A percentile compares a stretch with the other conserved stretches of the same genome.
These are phyloP conservation scores for Porphyrellus cyaneotinctus DNA, from an alignment of 768 basidiomycete genomes.

Conservation along the genomic window DNA sequence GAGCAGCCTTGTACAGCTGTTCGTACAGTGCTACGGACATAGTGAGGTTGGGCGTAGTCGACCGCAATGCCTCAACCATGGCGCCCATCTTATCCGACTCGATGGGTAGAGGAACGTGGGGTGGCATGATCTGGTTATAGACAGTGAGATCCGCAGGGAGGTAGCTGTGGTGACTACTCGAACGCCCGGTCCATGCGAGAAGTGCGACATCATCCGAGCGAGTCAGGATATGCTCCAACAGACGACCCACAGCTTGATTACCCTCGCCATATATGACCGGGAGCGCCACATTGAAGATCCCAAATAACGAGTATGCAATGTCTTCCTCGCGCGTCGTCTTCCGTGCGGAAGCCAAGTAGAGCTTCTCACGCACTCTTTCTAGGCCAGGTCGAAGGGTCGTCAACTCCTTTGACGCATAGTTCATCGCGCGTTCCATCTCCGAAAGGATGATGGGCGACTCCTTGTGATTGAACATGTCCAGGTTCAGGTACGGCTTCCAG, in stretches of 20 bases:
- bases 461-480: neutral
- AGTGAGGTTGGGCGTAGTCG: neutral
- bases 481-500: neutral
- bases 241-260: neutral
- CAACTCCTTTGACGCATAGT: neutral
- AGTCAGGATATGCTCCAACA: neutral
- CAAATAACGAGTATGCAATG: neutral
- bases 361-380: neutral
- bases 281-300: neutral
- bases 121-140: neutral
- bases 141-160: constrained; percentile 2
- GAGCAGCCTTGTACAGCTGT: neutral
- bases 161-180: constrained; percentile 4
- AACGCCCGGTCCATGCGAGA: neutral
- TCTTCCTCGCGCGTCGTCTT: neutral
- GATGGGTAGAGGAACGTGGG: neutral
- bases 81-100: neutral
- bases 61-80: neutral
- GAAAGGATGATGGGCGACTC: neutral
- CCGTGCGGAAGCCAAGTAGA: neutral
- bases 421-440: neutral
- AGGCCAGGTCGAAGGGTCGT: neutral
- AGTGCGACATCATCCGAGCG: constrained; percentile 1
- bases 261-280: neutral
- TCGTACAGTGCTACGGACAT: neutral